Evolutionary conservation across 2,329 filamentous ascomycete genomes (phyloP), one percentile per base, ranked within the genome.

Genomic region (Neonectria punicea): DNA sequence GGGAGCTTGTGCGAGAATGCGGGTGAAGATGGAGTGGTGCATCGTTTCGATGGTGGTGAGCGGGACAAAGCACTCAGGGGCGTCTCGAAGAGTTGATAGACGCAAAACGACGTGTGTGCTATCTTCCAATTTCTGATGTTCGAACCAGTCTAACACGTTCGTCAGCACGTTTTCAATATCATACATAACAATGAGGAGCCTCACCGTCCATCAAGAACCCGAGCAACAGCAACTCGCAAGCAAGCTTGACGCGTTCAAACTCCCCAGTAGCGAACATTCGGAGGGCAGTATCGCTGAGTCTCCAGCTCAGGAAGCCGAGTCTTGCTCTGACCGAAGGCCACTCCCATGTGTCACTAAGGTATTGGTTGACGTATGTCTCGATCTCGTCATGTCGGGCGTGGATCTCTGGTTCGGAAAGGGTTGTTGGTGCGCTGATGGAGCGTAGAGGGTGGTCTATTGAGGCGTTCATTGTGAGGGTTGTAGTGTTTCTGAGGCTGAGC

Each of bases 171-270:
- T 9, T 10, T 9, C 30, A 9, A 30, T 3, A 18, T 7, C 16
- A 5, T 18, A 1, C 16, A 2, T 10, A 53, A n/a, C 16, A 7
- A 22, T 13, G n/a, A 20, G 25, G 34, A 58, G 8, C 3, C 54
- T 43, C 25, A 53, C 58, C 63, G 25, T 65, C 63, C 63, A 62
- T 62, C 22, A 65, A 50, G n/a, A 65, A 65, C 5, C 63, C 63
- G 4, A 65, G 34, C 34, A 65, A 43, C 20, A 65, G 18, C 34
- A 65, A 43, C 36, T 65, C 63, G 49, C 63, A 65, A 3, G 63
- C 58, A 6, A 65, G 54, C 30, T 61, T 62, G 16, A 65, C 58
- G 28, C 58, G 53, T 22, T 54, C 47, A 39, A 36, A 58, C 5
- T 62, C 53, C 5, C 63, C 63, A 2, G 58, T 53, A 16, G 63